Conservation (phyloP, 768 basidiomycete species). For the Tylopilus cervinicoccineus region DNA sequence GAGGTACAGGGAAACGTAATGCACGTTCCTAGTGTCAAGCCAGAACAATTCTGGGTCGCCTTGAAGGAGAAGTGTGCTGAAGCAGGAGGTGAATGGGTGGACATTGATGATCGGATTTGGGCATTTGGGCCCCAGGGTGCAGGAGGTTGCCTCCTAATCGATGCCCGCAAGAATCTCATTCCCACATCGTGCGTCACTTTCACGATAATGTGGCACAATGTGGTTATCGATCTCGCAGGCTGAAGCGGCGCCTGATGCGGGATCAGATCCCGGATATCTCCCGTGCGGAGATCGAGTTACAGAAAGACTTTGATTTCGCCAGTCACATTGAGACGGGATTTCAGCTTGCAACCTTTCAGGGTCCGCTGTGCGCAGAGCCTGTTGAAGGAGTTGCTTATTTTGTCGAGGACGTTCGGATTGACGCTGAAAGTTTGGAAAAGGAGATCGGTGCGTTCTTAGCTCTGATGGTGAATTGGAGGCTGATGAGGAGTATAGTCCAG, state of each 20-base stretch:
- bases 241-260: slow-evolving; percentile 47
- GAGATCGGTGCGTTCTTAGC: slow-evolving; percentile 55
- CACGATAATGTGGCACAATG: slow-evolving; percentile 4
- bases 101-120: slow-evolving; percentile 72
- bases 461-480: slow-evolving; percentile 3
- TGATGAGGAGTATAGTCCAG: slow-evolving; percentile 51
- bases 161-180: slow-evolving; percentile 48
- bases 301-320: slow-evolving; percentile 58
- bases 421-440: slow-evolving; percentile 53
- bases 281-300: slow-evolving; percentile 32
- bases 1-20: slow-evolving; percentile 55
- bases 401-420: slow-evolving; percentile 69
- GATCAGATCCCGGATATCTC: slow-evolving; percentile 31
- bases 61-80: slow-evolving; percentile 60
- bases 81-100: slow-evolving; percentile 76
- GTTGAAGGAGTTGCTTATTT: slow-evolving; percentile 92
- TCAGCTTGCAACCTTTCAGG: slow-evolving; percentile 91
- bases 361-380: slow-evolving; percentile 93
- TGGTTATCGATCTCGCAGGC: slow-evolving; percentile 32
- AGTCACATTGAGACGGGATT: slow-evolving; percentile 89
- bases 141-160: slow-evolving; percentile 85
- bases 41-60: slow-evolving; percentile 78
- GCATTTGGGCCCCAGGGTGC: slow-evolving; percentile 87
- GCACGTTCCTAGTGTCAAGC: slow-evolving; percentile 57
- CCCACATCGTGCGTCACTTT: slow-evolving; percentile 52